phyloP scores from a whole-genome alignment of 371 early-diverging fungal genomes.

The Haplosporangium sp. region DNA sequence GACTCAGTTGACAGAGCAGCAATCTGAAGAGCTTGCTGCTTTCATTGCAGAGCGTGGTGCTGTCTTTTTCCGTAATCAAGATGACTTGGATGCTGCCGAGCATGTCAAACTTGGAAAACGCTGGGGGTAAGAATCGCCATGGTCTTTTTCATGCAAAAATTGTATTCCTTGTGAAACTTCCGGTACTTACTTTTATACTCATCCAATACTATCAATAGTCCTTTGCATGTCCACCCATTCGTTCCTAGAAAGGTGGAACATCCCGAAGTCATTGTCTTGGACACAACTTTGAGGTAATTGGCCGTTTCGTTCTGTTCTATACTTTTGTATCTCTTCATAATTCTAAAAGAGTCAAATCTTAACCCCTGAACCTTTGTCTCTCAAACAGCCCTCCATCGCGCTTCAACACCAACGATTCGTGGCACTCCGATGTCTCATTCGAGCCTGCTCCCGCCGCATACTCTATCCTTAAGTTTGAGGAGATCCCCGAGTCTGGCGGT shows the following conservation, averaged over 20 bases:
- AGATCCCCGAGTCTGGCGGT: constrained; percentile 67
- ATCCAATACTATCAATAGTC: background rate
- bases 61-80: constrained; percentile 71
- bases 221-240: constrained; percentile 69
- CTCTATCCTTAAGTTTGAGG: constrained; percentile 66
- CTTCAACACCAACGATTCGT: constrained; percentile 57
- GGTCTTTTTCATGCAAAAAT: background rate
- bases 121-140: constrained; percentile 51
- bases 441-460: constrained; percentile 68
- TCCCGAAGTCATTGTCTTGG: constrained; percentile 51
- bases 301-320: background rate
- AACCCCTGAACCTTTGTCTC: background rate
- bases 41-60: constrained; percentile 71
- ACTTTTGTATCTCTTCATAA: background rate
- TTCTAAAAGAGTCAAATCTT: background rate
- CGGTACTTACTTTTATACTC: constrained; percentile 3
- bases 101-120: constrained; percentile 63
- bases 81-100: constrained; percentile 61
- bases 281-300: constrained; percentile 33
- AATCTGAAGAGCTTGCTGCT: constrained; percentile 65
- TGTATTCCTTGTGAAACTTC: background rate
- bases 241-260: constrained; percentile 43
- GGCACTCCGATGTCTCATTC: constrained; percentile 73
- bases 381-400: constrained; percentile 21
- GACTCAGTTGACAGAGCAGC: constrained; percentile 64